phyloP scores from a whole-genome alignment of 2,329 filamentous ascomycete genomes.

The Periconia sp. region DNA sequence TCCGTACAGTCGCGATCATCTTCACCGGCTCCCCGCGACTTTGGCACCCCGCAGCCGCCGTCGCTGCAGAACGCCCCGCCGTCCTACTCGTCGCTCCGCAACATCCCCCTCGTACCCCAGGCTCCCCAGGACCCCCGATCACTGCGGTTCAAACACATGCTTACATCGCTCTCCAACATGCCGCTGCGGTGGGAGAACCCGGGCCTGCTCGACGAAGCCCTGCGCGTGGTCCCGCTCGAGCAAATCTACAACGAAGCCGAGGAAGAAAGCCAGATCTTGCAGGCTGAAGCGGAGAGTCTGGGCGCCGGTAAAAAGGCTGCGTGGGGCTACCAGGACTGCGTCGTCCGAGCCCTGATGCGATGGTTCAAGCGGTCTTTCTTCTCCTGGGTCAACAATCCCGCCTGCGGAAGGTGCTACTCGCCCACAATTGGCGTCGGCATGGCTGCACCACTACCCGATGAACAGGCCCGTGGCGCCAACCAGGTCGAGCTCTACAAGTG shows the following conservation, averaged over 20 bases:
- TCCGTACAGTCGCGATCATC: conserved; percentile 63
- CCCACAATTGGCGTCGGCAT: conserved; percentile 84
- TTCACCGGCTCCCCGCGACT: conserved; percentile 62
- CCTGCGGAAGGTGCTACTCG: conserved; percentile 79
- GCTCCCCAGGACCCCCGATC: conserved; percentile 65
- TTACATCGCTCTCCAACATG: conserved; percentile 84
- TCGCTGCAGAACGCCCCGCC: conserved; percentile 53
- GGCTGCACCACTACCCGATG: conserved; percentile 84
- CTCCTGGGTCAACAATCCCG: conserved; percentile 94
- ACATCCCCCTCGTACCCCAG: conserved; percentile 74
- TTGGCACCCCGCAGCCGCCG: conserved; percentile 48
- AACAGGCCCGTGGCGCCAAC: conserved; percentile 84
- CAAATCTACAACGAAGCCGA: conserved; percentile 93
- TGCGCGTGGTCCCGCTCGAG: conserved; percentile 85
- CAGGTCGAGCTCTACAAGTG: conserved; percentile 91
- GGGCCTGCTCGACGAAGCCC: conserved; percentile 87
- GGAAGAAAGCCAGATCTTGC: conserved; percentile 86
- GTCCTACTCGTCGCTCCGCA: conserved; percentile 66
- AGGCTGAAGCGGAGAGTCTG: conserved; percentile 87
- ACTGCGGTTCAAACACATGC: conserved; percentile 67
- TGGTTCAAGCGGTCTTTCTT: conserved; percentile 98
- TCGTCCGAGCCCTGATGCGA: conserved; percentile 84
- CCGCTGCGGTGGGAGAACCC: conserved; percentile 97
- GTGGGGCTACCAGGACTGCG: conserved; percentile 98
- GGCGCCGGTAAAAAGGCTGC: conserved; percentile 79